Conservation (phyloP, 108 stramenopile genomes). For the Skeletonema grethae region DNA sequence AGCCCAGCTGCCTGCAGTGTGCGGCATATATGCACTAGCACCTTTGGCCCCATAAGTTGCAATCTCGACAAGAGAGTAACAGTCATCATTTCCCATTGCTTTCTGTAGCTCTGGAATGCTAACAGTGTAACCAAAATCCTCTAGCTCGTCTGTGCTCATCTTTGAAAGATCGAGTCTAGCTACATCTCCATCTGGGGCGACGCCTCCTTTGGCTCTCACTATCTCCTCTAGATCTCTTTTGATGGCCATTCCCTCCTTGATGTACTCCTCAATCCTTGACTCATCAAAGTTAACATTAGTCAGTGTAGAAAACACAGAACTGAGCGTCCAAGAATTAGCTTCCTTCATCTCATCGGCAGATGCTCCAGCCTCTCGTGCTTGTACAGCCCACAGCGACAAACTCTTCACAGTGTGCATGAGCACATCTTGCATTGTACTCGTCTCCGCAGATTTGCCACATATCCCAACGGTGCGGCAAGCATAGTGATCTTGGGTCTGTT, state of each 20-base stretch:
- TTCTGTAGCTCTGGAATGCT: slow-evolving; percentile 45
- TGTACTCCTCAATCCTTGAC: slow-evolving; percentile 66
- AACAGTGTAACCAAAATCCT: slow-evolving; percentile 61
- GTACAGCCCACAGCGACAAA: slow-evolving; percentile 57
- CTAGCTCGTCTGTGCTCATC: slow-evolving; percentile 43
- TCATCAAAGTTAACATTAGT: slow-evolving; percentile 88
- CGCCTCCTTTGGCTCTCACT: slow-evolving; percentile 37
- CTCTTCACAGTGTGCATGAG: slow-evolving; percentile 60
- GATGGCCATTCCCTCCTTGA: slow-evolving; percentile 54
- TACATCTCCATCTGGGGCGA: slow-evolving; percentile 39
- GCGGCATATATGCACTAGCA: slow-evolving; percentile 78
- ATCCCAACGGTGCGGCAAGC: slow-evolving; percentile 76
- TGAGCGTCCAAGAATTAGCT: slow-evolving; percentile 72
- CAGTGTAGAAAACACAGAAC: slow-evolving; percentile 68
- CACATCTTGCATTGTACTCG: slow-evolving; percentile 63
- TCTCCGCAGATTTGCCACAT: slow-evolving; percentile 71
- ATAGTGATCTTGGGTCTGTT: slow-evolving; percentile 74
- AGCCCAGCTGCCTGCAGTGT: slow-evolving; percentile 65
- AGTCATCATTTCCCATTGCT: slow-evolving; percentile 67
- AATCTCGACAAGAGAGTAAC: slow-evolving; percentile 73
- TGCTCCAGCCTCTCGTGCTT: slow-evolving; percentile 60
- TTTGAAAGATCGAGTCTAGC: slow-evolving; percentile 41
- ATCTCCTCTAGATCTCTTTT: slow-evolving; percentile 50
- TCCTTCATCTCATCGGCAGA: slow-evolving; percentile 48
- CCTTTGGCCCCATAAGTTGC: slow-evolving; percentile 76